Evolutionary conservation across 495 filamentous ascomycete species (phyloP), one percentile per base, ranked within the genome.

Genomic region (Eremomyces bilateralis): DNA sequence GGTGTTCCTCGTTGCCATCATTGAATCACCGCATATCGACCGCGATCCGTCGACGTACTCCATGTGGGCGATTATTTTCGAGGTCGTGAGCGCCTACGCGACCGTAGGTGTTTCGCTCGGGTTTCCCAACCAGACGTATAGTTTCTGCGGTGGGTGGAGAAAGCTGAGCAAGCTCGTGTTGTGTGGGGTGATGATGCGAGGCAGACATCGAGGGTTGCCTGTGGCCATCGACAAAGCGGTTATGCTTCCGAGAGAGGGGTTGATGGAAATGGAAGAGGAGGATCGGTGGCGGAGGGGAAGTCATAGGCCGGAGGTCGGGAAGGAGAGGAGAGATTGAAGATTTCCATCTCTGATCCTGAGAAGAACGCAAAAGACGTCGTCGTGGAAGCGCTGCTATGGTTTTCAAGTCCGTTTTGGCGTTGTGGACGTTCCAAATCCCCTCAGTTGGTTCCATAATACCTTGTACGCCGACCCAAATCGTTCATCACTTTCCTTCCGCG

Each of bases 1-100:
- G 2, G 59, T 74, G 3, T 56, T 81, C 15, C 58, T 80, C 38
- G 82, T 92, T 45, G 61, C 69, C 31, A 74, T 75, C 41, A 72
- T 76, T 36, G 81, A 90, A 47, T 68, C 69, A 2, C 54, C 56
- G 33, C 61, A 77, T 40, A 82, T 75, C 50, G 59, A 64, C 6
- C 45, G 51, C 16, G 62, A 82, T 35, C 80, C 81, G 0, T 58
- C 74, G 13, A 62, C 62, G 1, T 85, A 70, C 56, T 74, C 69
- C 33, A 71, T 80, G 13, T 90, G 90, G 53, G 88, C 85, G 45
- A 65, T 90, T 38, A 61, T 82, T 20, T 92, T 92, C 47, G 83
- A 91, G 44, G 69, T 78, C 15, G 76, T 90, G 1, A 11, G 10
- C 30, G 30, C 10, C 16, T 90, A 91, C 45, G 80, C 76, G n/a